A percentile compares a stretch with the other conserved stretches of the same genome.
Conservation (phyloP, 495 filamentous ascomycete species). For the Penicillium canariense region DNA sequence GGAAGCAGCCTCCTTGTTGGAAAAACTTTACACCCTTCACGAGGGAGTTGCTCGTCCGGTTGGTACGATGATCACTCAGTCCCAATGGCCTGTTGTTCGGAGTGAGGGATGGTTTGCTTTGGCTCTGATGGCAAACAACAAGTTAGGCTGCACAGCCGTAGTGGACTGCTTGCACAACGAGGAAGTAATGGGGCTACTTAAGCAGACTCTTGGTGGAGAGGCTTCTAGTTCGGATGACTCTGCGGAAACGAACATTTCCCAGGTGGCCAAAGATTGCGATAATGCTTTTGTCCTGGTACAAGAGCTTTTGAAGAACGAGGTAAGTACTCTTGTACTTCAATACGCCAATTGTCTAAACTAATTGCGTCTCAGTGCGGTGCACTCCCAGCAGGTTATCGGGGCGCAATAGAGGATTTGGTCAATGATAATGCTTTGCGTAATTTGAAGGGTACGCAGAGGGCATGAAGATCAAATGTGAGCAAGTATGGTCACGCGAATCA, state of each 20-base stretch:
- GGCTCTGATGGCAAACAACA: conserved; percentile 61
- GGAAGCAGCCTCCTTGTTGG: conserved; percentile 28
- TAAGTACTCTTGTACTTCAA: conserved; percentile 23
- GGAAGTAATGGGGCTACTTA: conserved; percentile 46
- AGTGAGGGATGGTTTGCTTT: conserved; percentile 74
- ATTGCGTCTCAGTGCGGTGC: conserved; percentile 26
- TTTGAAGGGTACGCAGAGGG: conserved; percentile 10
- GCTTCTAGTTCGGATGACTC: conserved; percentile 10
- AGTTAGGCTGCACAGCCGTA: conserved; percentile 51
- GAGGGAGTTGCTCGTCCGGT: conserved; percentile 53
- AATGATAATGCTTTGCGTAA: conserved; percentile 24
- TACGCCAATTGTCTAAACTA: conserved; percentile 4
- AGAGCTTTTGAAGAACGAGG: conserved; percentile 54
- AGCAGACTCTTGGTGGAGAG: conserved; percentile 48
- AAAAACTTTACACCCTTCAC: conserved; percentile 52
- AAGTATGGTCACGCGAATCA: neutral
- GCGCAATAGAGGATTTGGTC: conserved; percentile 29
- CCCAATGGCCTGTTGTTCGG: conserved; percentile 65
- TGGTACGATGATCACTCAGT: conserved; percentile 61
- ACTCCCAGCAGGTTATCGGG: conserved; percentile 28
- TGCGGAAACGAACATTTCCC: conserved; percentile 25
- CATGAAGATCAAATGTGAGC: neutral
- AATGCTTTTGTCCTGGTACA: conserved; percentile 63
- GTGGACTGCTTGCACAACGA: conserved; percentile 47
- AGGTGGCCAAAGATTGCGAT: conserved; percentile 53